Conservation (phyloP, 768 basidiomycete genomes). For the Tylopilus plumbeoviolaceoides region DNA sequence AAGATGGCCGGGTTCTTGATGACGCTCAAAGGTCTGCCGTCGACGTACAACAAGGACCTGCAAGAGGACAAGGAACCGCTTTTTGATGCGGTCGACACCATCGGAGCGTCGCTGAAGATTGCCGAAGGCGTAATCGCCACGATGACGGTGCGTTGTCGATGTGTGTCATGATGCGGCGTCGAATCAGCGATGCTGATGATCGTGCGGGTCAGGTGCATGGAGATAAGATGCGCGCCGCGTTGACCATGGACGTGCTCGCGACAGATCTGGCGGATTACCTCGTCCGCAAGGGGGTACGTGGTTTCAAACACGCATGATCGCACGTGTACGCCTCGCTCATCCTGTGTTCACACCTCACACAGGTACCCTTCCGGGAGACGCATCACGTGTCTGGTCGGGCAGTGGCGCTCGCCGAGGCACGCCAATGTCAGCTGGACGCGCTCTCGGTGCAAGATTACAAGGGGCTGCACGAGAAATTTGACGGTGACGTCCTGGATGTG, state of each 20-base stretch:
- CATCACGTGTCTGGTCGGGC: conserved; percentile 97
- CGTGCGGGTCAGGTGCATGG: conserved; percentile 66
- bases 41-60: conserved; percentile 99
- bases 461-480: conserved; percentile 69
- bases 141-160: conserved; percentile 55
- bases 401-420: conserved; percentile 88
- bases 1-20: conserved; percentile 97
- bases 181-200: neutral
- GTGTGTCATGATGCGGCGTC: neutral
- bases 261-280: conserved; percentile 99
- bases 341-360: neutral
- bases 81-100: conserved; percentile 89
- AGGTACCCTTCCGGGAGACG: conserved; percentile 98
- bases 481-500: conserved; percentile 73
- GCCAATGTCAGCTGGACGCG: conserved; percentile 75
- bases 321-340: neutral
- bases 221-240: conserved; percentile 82
- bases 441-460: conserved; percentile 80
- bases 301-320: neutral
- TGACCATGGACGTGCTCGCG: conserved; percentile 97
- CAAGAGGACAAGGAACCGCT: conserved; percentile 99
- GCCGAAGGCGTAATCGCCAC: conserved; percentile 94
- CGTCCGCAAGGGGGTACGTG: conserved; percentile 91
- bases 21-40: conserved; percentile 95
- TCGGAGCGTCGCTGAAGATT: conserved; percentile 85